These are phyloP conservation scores for Tephrocybe sp. DNA, from an alignment of 768 basidiomycete species.

Conservation along the genomic window DNA sequence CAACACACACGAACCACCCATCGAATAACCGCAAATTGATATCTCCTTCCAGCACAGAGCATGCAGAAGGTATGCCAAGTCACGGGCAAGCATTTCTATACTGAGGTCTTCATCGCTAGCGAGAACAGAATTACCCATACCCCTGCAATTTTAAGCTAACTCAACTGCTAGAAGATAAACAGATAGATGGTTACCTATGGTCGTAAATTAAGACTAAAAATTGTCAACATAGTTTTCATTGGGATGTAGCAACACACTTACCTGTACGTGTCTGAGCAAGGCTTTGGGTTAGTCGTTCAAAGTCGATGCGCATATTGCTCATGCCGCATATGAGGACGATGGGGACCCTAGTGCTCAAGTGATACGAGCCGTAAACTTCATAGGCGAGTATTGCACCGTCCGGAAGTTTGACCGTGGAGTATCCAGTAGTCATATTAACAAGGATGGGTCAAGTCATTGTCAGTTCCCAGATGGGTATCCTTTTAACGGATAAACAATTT, in stretches of 20 bases:
- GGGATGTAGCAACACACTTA: slow-evolving; percentile 16
- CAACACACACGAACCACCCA: slow-evolving; percentile 42
- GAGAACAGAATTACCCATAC: slow-evolving; percentile 45
- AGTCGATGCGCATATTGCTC: slow-evolving; percentile 39
- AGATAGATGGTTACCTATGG: slow-evolving; percentile 26
- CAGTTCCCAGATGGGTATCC: background rate
- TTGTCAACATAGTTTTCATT: background rate
- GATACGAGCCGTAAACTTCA: slow-evolving; percentile 40
- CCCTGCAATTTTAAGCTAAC: slow-evolving; percentile 24
- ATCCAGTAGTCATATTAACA: slow-evolving; percentile 24
- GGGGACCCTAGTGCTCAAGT: slow-evolving; percentile 30
- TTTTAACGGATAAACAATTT: slow-evolving; percentile 5
- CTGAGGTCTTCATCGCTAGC: slow-evolving; percentile 38
- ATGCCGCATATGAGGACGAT: slow-evolving; percentile 45
- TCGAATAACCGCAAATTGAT: slow-evolving; percentile 48
- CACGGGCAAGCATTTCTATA: slow-evolving; percentile 45
- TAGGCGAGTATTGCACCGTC: slow-evolving; percentile 47
- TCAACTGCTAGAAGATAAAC: background rate
- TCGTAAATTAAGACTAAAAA: slow-evolving; percentile 44
- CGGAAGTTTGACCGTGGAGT: slow-evolving; percentile 28
- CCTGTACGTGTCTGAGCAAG: slow-evolving; percentile 40
- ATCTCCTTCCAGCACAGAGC: slow-evolving; percentile 41
- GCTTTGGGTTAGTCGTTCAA: slow-evolving; percentile 31
- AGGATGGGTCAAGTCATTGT: background rate
- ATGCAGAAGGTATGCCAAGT: slow-evolving; percentile 39